Conservation (phyloP, 192 early-diverging fungal species). For the Phycomyces blakesleeanus region DNA sequence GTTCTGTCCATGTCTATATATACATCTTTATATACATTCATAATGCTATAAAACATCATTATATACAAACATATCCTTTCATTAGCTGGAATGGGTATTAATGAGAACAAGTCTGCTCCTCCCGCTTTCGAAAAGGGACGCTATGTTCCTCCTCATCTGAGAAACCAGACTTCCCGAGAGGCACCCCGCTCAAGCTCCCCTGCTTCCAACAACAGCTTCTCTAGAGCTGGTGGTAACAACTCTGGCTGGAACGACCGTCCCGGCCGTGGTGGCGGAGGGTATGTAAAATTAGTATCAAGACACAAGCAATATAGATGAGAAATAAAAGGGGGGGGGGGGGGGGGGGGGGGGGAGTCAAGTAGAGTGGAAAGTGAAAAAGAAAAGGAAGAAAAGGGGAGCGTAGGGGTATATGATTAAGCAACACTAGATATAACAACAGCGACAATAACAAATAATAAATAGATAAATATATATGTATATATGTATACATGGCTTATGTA, state of each 20-base stretch:
- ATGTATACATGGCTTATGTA: too few species aligned
- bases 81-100: slow-evolving; percentile 69
- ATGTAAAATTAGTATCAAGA: too few species aligned
- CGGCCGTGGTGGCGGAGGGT: neutral
- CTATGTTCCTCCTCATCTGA: slow-evolving; percentile 71
- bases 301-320: too few species aligned
- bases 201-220: slow-evolving; percentile 24
- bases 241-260: slow-evolving; percentile 32
- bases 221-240: slow-evolving; percentile 29
- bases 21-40: neutral
- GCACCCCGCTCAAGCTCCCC: slow-evolving; percentile 13
- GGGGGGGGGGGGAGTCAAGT: neutral
- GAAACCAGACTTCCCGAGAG: slow-evolving; percentile 33
- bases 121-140: slow-evolving; percentile 36
- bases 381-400: neutral
- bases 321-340: too few species aligned
- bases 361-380: neutral
- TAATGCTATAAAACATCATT: slow-evolving; percentile 10
- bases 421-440: too few species aligned
- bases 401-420: too few species aligned
- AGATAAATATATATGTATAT: too few species aligned
- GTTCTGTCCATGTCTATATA: neutral
- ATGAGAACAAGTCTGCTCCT: slow-evolving; percentile 44
- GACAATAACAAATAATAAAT: too few species aligned
- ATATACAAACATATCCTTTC: neutral